Conservation (phyloP, 1,139 yeast species). For the Diutina sp. region DNA sequence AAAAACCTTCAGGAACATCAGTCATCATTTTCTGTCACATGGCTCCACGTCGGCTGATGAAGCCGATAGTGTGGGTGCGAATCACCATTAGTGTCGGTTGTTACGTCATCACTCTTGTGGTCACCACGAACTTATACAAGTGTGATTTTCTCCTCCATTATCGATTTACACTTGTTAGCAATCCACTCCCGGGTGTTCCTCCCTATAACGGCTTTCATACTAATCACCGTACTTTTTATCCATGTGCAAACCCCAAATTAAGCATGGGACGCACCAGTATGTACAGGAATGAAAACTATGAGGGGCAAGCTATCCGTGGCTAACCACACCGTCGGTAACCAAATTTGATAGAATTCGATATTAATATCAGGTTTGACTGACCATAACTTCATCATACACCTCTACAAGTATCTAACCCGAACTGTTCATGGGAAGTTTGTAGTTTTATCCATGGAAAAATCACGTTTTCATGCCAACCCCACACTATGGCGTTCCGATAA, state of each 20-base stretch:
- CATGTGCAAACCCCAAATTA: neutral
- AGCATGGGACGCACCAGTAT: neutral
- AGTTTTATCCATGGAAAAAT: neutral
- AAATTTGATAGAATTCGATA: neutral
- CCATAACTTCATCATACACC: neutral
- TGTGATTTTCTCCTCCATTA: neutral
- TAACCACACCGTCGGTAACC: neutral
- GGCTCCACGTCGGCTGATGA: neutral
- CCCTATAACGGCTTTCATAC: neutral
- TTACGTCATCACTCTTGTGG: neutral
- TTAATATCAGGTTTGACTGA: no score
- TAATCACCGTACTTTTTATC: neutral
- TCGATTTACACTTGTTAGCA: neutral
- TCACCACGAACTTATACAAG: neutral
- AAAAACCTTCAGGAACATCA: neutral
- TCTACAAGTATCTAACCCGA: neutral
- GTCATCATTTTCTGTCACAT: neutral
- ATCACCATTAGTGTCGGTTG: neutral
- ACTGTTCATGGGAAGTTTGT: neutral
- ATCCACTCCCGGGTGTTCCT: neutral
- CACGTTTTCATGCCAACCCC: neutral
- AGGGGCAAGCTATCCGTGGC: conserved; percentile 1
- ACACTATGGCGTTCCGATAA: neutral
- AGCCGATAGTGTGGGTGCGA: neutral
- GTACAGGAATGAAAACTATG: neutral